Percentiles rank a stretch among this genome's conserved stretches.
These are phyloP conservation scores for Phytophthora tubulina DNA, from an alignment of 352 stramenopile genomes.

Conservation along the genomic window DNA sequence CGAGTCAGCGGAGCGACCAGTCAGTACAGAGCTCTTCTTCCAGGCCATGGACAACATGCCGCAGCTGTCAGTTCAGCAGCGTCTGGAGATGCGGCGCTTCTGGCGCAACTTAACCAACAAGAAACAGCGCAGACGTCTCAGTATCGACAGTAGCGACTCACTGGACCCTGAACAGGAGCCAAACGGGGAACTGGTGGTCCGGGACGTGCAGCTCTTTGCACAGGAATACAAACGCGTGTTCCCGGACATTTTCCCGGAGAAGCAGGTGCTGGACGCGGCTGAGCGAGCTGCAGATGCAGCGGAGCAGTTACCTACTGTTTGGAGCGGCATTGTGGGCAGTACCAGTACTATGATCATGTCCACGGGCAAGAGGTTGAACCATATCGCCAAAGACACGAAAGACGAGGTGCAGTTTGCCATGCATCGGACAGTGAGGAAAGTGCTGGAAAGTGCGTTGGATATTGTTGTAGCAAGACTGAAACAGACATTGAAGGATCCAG, in stretches of 20 bases:
- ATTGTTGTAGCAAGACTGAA: conserved; percentile 82
- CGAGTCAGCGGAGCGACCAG: conserved; percentile 57
- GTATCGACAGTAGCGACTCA: conserved; percentile 2
- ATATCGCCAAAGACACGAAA: conserved; percentile 87
- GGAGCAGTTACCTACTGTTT: conserved; percentile 40
- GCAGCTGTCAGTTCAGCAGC: conserved; percentile 61
- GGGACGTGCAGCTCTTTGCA: conserved; percentile 79
- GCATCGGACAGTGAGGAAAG: conserved; percentile 80
- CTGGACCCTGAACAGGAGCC: conserved; percentile 4
- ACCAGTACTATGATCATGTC: conserved; percentile 85
- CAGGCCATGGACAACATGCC: conserved; percentile 67
- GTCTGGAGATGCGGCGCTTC: conserved; percentile 80
- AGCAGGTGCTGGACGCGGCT: conserved; percentile 67
- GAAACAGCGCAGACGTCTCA: conserved; percentile 35
- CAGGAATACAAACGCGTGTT: conserved; percentile 88
- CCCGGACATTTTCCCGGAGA: conserved; percentile 78
- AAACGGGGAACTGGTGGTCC: conserved; percentile 47
- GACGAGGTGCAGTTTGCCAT: conserved; percentile 85
- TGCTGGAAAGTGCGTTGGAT: conserved; percentile 81
- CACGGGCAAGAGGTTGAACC: conserved; percentile 83
- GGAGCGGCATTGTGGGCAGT: conserved; percentile 78
- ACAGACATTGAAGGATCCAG: conserved; percentile 78
- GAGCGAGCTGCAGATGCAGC: conserved; percentile 55
- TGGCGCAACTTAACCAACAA: conserved; percentile 80
- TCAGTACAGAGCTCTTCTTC: conserved; percentile 72